Base-by-base conservation (phyloP, 257 asterid genomes). In the Capsicum rhomboideum region DNA sequence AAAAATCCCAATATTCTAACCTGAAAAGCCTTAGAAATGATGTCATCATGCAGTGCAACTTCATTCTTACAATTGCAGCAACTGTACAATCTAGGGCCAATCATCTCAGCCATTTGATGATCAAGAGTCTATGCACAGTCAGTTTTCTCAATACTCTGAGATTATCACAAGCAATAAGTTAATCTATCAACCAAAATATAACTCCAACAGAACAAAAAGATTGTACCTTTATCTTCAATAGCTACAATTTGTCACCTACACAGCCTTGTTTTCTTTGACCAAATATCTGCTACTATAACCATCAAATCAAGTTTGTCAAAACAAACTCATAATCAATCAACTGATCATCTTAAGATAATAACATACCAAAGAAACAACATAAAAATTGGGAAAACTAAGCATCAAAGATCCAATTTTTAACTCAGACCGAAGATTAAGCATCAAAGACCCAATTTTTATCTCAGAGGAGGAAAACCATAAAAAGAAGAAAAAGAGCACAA, bases 1-100 rank as follows among this genome's bases (percentile, higher is more conserved):
- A 49, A 56, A 40, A 69, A 20, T 20, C 29, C 53, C 53, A 72
- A 42, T 6, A 72, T 11, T 42, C 79, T 72, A 59, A 80, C 91
- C 92, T 90, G 92, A 85, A 88, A 90, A n/a, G 89, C 87, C 88
- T 90, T 90, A 1, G 91, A 90, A 34, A 90, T 85, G 40, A 88
- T 87, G 69, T 90, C 89, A 69, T 87, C 88, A 50, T 89, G 98
- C 75, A 92, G 93, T 53, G 94, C 90, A 40, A 95, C 98, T 79
- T 93, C 94, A 83, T 91, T 94, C 79, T 92, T 80, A 93, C 98
- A 94, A 85, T 90, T 95, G 87, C 83, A 91, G 94, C 98, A 94
- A 93, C 97, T 75, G 88, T 94, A 94, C 80, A 92, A 71, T 79
- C 97, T 94, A 86, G 98, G 98, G 6, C 97, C 98, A 74, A 92